These are phyloP conservation scores for Coemansia sp. DNA, from an alignment of 192 early-diverging fungal genomes.

Conservation along the genomic window DNA sequence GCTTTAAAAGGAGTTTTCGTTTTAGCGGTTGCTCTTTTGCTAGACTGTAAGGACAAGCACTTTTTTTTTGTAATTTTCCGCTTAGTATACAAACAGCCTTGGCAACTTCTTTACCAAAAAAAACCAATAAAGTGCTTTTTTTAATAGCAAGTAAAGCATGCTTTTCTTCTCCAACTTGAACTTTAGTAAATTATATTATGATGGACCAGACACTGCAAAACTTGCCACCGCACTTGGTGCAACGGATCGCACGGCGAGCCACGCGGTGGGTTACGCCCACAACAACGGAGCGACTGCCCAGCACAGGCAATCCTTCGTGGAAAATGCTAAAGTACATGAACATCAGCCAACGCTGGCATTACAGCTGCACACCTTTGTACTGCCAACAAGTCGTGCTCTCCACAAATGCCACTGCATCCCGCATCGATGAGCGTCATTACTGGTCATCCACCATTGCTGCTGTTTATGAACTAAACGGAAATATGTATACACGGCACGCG, in stretches of 20 bases:
- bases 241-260: conserved; percentile 15
- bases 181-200: background rate
- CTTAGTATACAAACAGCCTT: background rate
- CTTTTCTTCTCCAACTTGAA: background rate
- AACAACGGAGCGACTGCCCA: background rate
- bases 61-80: background rate
- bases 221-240: conserved; percentile 14
- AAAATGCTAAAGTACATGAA: conserved; percentile 24
- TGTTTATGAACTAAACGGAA: conserved; percentile 1
- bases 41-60: background rate
- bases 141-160: too few species aligned
- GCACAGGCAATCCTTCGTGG: conserved; percentile 23
- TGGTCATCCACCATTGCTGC: conserved; percentile 9
- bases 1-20: background rate
- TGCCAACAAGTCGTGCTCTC: conserved; percentile 20
- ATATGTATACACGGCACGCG: conserved; percentile 8
- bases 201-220: conserved; percentile 13
- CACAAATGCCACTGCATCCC: background rate
- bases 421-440: conserved; percentile 13
- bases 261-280: conserved; percentile 12
- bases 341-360: conserved; percentile 24
- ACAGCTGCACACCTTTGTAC: conserved; percentile 16
- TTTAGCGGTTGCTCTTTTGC: too few species aligned
- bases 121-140: background rate
- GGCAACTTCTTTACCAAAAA: background rate